Percentiles rank a stretch among this genome's conserved stretches.
Evolutionary conservation across 352 stramenopile genomes (phyloP).

Genomic region (Phytophthora lateralis): DNA sequence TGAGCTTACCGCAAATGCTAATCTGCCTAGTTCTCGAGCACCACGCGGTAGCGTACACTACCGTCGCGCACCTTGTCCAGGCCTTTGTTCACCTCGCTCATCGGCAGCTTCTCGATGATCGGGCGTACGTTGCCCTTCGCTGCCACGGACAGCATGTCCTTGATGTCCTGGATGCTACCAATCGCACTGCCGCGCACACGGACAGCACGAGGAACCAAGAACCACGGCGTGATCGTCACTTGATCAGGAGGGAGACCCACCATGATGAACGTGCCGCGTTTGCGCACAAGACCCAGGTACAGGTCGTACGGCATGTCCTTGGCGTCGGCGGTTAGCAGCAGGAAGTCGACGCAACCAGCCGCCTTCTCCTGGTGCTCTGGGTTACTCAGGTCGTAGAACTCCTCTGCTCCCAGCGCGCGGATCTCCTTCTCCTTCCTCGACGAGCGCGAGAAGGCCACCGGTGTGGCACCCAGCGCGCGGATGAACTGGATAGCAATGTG

Average conservation of each 20-base stretch:
- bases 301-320: slow-evolving; percentile 1
- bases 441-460: background rate
- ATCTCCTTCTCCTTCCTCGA: background rate
- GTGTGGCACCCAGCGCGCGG: background rate
- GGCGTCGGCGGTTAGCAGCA: background rate
- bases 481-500: slow-evolving; percentile 1
- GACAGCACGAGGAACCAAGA: background rate
- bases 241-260: background rate
- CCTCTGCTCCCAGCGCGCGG: background rate
- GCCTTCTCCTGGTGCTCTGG: background rate
- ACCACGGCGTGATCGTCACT: background rate
- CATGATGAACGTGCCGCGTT: background rate
- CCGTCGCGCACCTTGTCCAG: slow-evolving; percentile 1
- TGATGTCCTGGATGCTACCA: background rate
- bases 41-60: slow-evolving; percentile 1
- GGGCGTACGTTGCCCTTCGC: background rate
- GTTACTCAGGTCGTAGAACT: background rate
- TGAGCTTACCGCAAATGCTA: too few species aligned
- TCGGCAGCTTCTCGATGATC: background rate
- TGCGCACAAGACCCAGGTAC: background rate
- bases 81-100: background rate
- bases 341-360: background rate
- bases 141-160: background rate
- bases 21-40: background rate
- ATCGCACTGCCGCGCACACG: background rate